Conservation (phyloP, 148 eudicot species). For the Nepenthes gracilis region DNA sequence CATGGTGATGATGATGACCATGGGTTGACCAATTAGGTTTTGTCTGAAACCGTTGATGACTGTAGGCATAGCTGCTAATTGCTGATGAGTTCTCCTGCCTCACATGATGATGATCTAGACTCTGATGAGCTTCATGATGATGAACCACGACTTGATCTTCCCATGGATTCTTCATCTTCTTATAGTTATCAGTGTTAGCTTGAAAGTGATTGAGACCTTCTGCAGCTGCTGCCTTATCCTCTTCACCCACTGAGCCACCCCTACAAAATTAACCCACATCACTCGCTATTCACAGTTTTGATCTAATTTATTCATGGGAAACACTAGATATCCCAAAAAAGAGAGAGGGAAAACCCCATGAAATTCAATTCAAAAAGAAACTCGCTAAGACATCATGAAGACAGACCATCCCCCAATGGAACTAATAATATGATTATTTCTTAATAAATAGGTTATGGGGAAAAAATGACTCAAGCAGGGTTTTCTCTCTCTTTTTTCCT, state of each 20-base stretch:
- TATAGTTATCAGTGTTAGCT: too few relatives aligned
- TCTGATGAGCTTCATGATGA: conserved; percentile 9
- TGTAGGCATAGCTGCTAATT: conserved; percentile 15
- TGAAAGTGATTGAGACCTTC: neutral
- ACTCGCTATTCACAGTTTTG: neutral
- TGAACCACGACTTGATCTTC: neutral
- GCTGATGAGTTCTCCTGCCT: conserved; percentile 41
- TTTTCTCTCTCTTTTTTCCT: too few relatives aligned
- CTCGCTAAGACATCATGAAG: too few relatives aligned
- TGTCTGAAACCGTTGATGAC: conserved; percentile 5
- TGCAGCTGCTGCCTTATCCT: conserved; percentile 17
- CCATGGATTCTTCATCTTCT: too few relatives aligned
- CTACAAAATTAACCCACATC: conserved; percentile 13
- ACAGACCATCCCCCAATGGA: too few relatives aligned
- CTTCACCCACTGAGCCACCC: conserved; percentile 47
- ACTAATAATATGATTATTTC: neutral
- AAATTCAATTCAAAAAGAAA: too few relatives aligned
- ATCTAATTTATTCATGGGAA: neutral
- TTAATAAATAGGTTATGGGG: too few relatives aligned
- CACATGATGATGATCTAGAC: conserved; percentile 11
- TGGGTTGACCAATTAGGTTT: too few relatives aligned
- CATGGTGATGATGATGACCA: too few relatives aligned
- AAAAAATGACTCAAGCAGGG: neutral
- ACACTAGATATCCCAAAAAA: neutral
- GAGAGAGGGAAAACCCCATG: too few relatives aligned